Evolutionary conservation across 2,329 filamentous ascomycete species (phyloP).

Genomic region (Paradendryphiella salina): DNA sequence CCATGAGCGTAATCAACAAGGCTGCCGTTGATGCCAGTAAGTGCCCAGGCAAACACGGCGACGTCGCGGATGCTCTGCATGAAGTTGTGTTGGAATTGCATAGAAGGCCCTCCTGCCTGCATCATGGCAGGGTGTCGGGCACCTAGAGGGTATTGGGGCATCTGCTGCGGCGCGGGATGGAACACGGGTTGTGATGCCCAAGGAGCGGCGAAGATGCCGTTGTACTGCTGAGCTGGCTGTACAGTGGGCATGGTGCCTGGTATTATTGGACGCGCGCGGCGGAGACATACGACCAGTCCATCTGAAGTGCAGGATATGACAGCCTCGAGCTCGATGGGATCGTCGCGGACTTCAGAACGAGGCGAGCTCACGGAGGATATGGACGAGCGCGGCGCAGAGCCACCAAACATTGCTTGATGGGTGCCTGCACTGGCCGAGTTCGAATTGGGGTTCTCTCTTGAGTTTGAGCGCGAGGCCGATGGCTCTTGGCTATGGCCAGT

Average conservation of each 20-base stretch:
- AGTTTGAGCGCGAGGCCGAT: constrained; percentile 47
- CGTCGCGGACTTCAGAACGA: constrained; percentile 31
- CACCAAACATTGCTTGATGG: constrained; percentile 32
- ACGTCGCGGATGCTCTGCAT: constrained; percentile 83
- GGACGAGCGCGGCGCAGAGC: constrained; percentile 34
- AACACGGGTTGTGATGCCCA: constrained; percentile 72
- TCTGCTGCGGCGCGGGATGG: constrained; percentile 47
- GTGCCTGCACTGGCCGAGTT: constrained; percentile 35
- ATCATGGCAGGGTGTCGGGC: constrained; percentile 47
- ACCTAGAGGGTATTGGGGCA: constrained; percentile 42
- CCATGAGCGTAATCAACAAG: constrained; percentile 67
- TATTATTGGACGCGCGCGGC: constrained; percentile 71
- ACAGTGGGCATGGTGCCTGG: constrained; percentile 48
- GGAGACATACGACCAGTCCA: constrained; percentile 78
- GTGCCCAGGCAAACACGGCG: constrained; percentile 83
- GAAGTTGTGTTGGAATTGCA: constrained; percentile 58
- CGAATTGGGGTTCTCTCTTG: constrained; percentile 51
- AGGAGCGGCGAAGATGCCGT: constrained; percentile 74
- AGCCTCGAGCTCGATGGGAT: constrained; percentile 74
- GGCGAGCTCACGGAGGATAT: constrained; percentile 36
- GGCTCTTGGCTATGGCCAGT: constrained; percentile 24
- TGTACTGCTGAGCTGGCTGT: constrained; percentile 32
- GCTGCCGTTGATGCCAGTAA: constrained; percentile 78
- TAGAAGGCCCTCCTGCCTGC: constrained; percentile 54
- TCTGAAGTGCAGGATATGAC: constrained; percentile 92